phyloP scores from a whole-genome alignment of 2,329 filamentous ascomycete genomes.

The Diaporthe longicolla region DNA sequence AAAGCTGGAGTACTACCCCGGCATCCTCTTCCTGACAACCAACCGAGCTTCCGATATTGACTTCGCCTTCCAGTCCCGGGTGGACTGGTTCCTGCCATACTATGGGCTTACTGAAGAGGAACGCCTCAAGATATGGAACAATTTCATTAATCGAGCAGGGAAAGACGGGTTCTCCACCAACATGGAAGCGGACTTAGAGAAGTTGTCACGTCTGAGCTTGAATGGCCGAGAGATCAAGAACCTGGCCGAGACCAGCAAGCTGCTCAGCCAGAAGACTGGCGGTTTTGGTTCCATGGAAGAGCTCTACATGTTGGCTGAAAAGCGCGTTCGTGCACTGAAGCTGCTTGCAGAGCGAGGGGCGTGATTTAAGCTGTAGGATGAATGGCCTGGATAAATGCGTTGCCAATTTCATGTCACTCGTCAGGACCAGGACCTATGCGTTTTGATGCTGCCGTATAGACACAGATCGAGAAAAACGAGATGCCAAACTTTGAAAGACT shows the following conservation, averaged over 20 bases:
- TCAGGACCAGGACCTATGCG: not conserved
- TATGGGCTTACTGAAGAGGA: slow-evolving; percentile 48
- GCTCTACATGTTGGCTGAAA: slow-evolving; percentile 5
- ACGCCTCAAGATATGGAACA: slow-evolving; percentile 53
- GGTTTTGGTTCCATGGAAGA: slow-evolving; percentile 22
- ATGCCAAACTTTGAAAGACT: not conserved
- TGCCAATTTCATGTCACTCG: not conserved
- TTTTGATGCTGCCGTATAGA: not conserved
- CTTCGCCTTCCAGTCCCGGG: slow-evolving; percentile 54
- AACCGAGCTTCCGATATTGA: slow-evolving; percentile 54
- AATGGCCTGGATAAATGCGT: not conserved
- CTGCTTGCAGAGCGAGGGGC: slow-evolving; percentile 16
- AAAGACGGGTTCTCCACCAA: not conserved
- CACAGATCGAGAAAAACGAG: not conserved
- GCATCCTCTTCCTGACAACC: slow-evolving; percentile 55
- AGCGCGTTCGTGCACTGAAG: slow-evolving; percentile 17
- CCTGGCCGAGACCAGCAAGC: slow-evolving; percentile 12
- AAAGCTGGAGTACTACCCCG: slow-evolving; percentile 54
- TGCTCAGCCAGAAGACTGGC: slow-evolving; percentile 13
- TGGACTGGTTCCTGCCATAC: slow-evolving; percentile 53
- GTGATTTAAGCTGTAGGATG: not conserved
- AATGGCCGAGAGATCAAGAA: slow-evolving; percentile 27
- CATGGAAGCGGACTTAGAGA: not conserved
- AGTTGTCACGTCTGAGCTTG: slow-evolving; percentile 3
- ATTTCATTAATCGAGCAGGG: slow-evolving; percentile 46